These are phyloP conservation scores for Penicillium coprophilum DNA, from an alignment of 495 filamentous ascomycete genomes.

Conservation along the genomic window DNA sequence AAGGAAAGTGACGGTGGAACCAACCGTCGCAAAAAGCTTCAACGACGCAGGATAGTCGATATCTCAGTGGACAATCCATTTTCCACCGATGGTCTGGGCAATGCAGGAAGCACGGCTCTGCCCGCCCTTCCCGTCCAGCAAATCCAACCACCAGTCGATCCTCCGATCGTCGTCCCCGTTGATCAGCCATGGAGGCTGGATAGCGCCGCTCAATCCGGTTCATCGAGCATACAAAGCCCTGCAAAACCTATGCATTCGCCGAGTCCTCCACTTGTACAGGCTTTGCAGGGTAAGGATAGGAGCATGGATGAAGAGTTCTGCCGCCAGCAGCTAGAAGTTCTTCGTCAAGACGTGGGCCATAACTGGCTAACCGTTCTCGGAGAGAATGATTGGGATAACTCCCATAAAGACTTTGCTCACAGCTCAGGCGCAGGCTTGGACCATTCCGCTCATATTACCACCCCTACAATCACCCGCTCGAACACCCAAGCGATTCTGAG, in stretches of 20 bases:
- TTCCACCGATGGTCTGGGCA: constrained; percentile 34
- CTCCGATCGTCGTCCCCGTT: constrained; percentile 29
- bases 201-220: constrained; percentile 34
- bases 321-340: constrained; percentile 77
- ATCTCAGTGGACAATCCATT: constrained; percentile 64
- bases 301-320: constrained; percentile 74
- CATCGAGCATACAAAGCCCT: constrained; percentile 30
- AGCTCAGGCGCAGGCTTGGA: constrained; percentile 36
- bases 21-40: constrained; percentile 49
- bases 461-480: constrained; percentile 38
- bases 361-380: constrained; percentile 82
- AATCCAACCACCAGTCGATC: constrained; percentile 32
- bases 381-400: constrained; percentile 66
- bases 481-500: constrained; percentile 53
- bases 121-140: constrained; percentile 35
- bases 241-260: constrained; percentile 19
- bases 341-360: constrained; percentile 78
- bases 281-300: constrained; percentile 50
- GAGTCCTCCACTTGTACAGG: constrained; percentile 21
- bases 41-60: constrained; percentile 79
- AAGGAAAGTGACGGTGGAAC: constrained; percentile 38
- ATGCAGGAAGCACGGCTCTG: constrained; percentile 30
- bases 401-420: constrained; percentile 34
- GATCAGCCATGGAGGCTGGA: constrained; percentile 41
- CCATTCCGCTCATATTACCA: constrained; percentile 39